Conservation (phyloP, 768 basidiomycete species). For the Mrakia blollopis region DNA sequence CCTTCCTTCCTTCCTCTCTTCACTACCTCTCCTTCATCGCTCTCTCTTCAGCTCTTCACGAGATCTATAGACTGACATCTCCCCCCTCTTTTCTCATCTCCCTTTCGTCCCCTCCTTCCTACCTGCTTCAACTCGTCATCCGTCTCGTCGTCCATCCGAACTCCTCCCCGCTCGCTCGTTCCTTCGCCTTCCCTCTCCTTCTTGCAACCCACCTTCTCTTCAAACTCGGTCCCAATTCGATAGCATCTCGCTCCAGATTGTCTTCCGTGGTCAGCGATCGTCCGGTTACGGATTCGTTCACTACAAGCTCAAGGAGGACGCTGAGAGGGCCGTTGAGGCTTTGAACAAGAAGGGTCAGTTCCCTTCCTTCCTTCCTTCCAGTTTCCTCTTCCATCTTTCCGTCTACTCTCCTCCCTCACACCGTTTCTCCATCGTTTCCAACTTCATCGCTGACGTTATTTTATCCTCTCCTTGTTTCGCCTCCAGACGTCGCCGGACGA, state of each 20-base stretch:
- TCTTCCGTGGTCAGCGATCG: conserved; percentile 31
- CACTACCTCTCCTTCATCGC: neutral
- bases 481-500: conserved; percentile 69
- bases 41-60: neutral
- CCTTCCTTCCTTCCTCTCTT: neutral
- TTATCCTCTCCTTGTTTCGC: neutral
- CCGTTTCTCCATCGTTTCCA: neutral
- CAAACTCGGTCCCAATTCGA: neutral
- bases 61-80: neutral
- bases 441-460: neutral
- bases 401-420: neutral
- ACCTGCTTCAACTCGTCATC: too few relatives aligned
- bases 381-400: neutral
- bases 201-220: too few relatives aligned
- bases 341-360: conserved; percentile 65
- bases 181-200: neutral
- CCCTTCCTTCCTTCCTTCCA: neutral
- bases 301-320: conserved; percentile 71
- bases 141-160: neutral
- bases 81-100: neutral
- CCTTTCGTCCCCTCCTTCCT: neutral
- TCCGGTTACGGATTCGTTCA: conserved; percentile 82
- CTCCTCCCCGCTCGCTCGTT: neutral
- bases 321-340: conserved; percentile 74
- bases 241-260: conserved; percentile 32